Conservation (phyloP, 2,329 filamentous ascomycete species). For the Coleophoma eucalyptorum region DNA sequence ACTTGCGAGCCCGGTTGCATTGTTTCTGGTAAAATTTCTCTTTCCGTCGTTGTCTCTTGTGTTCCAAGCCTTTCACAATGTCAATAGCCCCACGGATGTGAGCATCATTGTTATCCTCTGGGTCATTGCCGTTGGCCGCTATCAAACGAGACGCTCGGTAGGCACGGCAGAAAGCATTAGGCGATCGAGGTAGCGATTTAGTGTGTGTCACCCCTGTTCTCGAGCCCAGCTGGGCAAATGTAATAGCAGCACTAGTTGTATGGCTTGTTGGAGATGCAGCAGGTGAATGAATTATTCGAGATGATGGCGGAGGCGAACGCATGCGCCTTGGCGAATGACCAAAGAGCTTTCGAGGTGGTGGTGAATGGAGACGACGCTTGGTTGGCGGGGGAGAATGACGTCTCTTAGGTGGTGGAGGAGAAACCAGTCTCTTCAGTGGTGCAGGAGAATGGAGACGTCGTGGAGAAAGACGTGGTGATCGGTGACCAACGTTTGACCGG, state of each 20-base stretch:
- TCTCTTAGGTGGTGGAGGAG: slow-evolving; percentile 32
- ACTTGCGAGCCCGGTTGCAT: slow-evolving; percentile 73
- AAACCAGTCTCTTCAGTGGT: slow-evolving; percentile 16
- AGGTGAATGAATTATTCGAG: slow-evolving; percentile 45
- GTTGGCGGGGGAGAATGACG: slow-evolving; percentile 33
- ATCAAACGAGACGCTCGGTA: slow-evolving; percentile 38
- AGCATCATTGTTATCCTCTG: slow-evolving; percentile 39
- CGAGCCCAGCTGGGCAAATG: slow-evolving; percentile 44
- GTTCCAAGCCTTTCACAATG: slow-evolving; percentile 93
- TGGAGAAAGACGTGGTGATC: slow-evolving; percentile 52
- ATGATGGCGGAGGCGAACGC: slow-evolving; percentile 70
- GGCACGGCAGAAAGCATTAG: slow-evolving; percentile 61
- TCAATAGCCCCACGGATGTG: slow-evolving; percentile 93
- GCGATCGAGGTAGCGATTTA: slow-evolving; percentile 80
- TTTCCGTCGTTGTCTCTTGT: slow-evolving; percentile 86
- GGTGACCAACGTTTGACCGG: slow-evolving; percentile 41
- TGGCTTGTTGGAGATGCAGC: slow-evolving; percentile 36
- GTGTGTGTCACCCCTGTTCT: slow-evolving; percentile 70
- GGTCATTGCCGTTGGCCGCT: slow-evolving; percentile 33
- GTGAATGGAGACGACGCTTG: slow-evolving; percentile 28
- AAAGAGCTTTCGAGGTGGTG: slow-evolving; percentile 32
- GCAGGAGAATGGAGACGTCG: slow-evolving; percentile 53
- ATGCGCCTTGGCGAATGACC: slow-evolving; percentile 41
- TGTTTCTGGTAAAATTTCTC: slow-evolving; percentile 91
- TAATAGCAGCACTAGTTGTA: slow-evolving; percentile 34